Conservation (phyloP, 2,329 filamentous ascomycete species). For the Apiospora phragmitis region DNA sequence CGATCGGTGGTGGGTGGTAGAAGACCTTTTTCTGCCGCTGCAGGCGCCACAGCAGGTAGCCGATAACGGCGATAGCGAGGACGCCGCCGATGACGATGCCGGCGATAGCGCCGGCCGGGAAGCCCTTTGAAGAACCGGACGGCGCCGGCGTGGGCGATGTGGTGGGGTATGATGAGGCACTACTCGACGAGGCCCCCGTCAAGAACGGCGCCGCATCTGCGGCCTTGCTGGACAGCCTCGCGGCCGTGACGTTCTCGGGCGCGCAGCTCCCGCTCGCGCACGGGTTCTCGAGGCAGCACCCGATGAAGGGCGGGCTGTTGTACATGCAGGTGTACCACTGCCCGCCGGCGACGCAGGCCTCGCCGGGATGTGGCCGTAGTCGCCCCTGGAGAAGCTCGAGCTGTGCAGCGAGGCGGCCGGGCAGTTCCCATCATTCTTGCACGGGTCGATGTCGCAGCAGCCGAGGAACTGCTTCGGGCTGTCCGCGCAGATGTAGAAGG, state of each 20-base stretch:
- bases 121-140: not conserved
- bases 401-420: slow-evolving; percentile 14
- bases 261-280: slow-evolving; percentile 18
- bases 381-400: slow-evolving; percentile 16
- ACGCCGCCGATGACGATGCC: not conserved
- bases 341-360: slow-evolving; percentile 15
- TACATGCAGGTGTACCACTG: slow-evolving; percentile 23
- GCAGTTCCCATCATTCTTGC: slow-evolving; percentile 16
- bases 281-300: slow-evolving; percentile 24
- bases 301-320: slow-evolving; percentile 21
- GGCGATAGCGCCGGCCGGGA: not conserved
- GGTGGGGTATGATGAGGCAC: not conserved
- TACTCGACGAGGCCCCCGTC: not conserved
- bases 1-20: not conserved
- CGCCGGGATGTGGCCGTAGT: slow-evolving; percentile 16
- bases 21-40: not conserved
- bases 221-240: not conserved
- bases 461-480: slow-evolving; percentile 21
- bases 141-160: not conserved
- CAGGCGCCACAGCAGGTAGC: not conserved
- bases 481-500: slow-evolving; percentile 23
- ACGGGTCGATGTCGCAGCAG: slow-evolving; percentile 24
- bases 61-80: not conserved
- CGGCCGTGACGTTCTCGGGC: not conserved
- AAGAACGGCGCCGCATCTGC: slow-evolving; percentile 18